phyloP scores from a whole-genome alignment of 805 yeast genomes.

The Ascoidea asiatica region DNA sequence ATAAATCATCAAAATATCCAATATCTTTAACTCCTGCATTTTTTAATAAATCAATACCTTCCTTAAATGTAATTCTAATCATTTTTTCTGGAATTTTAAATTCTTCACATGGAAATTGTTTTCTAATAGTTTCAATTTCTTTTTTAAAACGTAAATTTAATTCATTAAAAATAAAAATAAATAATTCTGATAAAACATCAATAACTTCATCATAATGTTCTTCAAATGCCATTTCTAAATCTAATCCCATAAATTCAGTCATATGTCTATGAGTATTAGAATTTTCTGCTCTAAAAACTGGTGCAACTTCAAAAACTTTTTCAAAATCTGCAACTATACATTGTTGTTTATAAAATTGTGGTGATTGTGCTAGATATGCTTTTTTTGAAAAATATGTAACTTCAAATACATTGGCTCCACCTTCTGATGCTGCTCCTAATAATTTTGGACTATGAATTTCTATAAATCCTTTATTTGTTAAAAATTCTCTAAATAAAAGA shows the following conservation, averaged over 20 bases:
- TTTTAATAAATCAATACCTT: slow-evolving; percentile 78
- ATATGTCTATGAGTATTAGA: slow-evolving; percentile 98
- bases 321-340: slow-evolving; percentile 97
- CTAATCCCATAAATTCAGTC: slow-evolving; percentile 97
- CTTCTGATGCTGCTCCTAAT: slow-evolving; percentile 92
- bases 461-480: slow-evolving; percentile 51
- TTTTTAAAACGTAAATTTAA: slow-evolving; percentile 65
- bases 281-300: slow-evolving; percentile 98
- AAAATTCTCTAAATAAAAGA: slow-evolving; percentile 78
- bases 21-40: slow-evolving; percentile 75
- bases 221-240: slow-evolving; percentile 95
- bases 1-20: slow-evolving; percentile 72
- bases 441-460: slow-evolving; percentile 96
- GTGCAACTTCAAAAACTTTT: slow-evolving; percentile 90
- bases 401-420: slow-evolving; percentile 95
- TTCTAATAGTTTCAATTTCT: slow-evolving; percentile 83
- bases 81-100: slow-evolving; percentile 89
- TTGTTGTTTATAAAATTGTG: slow-evolving; percentile 96
- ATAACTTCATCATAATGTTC: slow-evolving; percentile 93
- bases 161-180: slow-evolving; percentile 78
- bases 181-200: slow-evolving; percentile 52
- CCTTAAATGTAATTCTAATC: slow-evolving; percentile 81
- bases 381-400: slow-evolving; percentile 84
- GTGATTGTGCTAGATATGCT: slow-evolving; percentile 95
- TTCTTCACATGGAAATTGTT: slow-evolving; percentile 95